These are phyloP conservation scores for Collariella sp. DNA, from an alignment of 495 filamentous ascomycete genomes.

Conservation along the genomic window DNA sequence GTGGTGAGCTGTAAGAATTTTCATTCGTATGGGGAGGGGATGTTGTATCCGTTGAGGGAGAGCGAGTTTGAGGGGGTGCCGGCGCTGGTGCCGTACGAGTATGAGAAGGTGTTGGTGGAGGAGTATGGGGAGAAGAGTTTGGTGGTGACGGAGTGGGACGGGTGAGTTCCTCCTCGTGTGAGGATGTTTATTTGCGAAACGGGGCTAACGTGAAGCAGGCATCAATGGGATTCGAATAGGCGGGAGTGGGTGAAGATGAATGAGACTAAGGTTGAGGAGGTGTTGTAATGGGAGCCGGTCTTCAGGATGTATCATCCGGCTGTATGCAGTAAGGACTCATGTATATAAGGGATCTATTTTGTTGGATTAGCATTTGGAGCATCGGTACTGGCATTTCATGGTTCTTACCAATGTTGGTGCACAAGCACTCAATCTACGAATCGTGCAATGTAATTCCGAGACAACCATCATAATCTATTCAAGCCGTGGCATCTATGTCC, in stretches of 20 bases:
- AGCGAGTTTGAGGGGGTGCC: constrained; percentile 69
- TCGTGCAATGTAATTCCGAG: no score
- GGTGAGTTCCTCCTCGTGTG: constrained; percentile 36
- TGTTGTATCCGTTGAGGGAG: constrained; percentile 72
- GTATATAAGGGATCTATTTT: background rate
- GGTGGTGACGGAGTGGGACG: constrained; percentile 53
- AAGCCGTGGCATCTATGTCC: background rate
- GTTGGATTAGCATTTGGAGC: no score
- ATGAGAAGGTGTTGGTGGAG: constrained; percentile 59
- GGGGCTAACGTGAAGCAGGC: constrained; percentile 22
- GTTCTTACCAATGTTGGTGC: no score
- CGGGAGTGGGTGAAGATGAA: constrained; percentile 44
- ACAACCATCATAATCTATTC: no score
- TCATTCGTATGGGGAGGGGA: constrained; percentile 58
- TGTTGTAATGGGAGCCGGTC: background rate
- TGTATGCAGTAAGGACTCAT: background rate
- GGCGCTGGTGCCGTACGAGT: constrained; percentile 68
- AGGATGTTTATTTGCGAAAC: background rate
- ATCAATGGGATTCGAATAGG: constrained; percentile 36
- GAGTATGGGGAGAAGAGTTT: constrained; percentile 67
- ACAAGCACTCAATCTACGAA: no score
- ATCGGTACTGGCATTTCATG: no score
- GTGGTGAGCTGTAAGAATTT: constrained; percentile 79
- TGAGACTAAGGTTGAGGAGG: constrained; percentile 8
- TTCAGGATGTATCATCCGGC: background rate